These are phyloP conservation scores for Endocalyx cinctus DNA, from an alignment of 2,329 filamentous ascomycete species.

Conservation along the genomic window DNA sequence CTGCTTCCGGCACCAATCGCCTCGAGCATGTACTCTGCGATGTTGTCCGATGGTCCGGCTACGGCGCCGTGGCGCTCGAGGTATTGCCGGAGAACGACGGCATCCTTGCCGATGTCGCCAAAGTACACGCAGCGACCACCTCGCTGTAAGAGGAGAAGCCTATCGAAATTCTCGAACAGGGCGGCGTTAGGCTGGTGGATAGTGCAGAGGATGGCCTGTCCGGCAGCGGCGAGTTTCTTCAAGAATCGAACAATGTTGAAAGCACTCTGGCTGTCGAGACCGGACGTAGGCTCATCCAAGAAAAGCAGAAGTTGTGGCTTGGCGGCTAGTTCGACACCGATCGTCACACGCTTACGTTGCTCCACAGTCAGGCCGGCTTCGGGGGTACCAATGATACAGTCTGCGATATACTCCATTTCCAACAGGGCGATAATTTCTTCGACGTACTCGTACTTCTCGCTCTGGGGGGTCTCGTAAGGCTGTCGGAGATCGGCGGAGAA, in stretches of 20 bases:
- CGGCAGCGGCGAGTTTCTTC: slow-evolving; percentile 71
- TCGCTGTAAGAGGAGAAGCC: slow-evolving; percentile 70
- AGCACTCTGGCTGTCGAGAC: slow-evolving; percentile 66
- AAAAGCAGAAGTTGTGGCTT: slow-evolving; percentile 74
- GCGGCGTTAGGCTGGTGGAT: slow-evolving; percentile 87
- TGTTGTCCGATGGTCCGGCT: slow-evolving; percentile 50
- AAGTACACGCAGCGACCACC: slow-evolving; percentile 84
- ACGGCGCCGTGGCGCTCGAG: slow-evolving; percentile 57
- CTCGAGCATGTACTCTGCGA: slow-evolving; percentile 80
- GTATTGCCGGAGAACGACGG: slow-evolving; percentile 62
- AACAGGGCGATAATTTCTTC: slow-evolving; percentile 57
- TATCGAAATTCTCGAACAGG: slow-evolving; percentile 84
- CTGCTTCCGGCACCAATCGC: slow-evolving; percentile 72
- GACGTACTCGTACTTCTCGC: slow-evolving; percentile 56
- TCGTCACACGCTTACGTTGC: slow-evolving; percentile 74
- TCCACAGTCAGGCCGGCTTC: slow-evolving; percentile 68
- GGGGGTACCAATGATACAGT: slow-evolving; percentile 53
- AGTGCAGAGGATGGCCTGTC: slow-evolving; percentile 84
- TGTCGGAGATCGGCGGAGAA: slow-evolving; percentile 61
- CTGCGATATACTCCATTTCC: slow-evolving; percentile 55
- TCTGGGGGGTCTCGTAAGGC: slow-evolving; percentile 45
- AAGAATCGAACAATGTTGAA: slow-evolving; percentile 76
- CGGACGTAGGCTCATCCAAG: slow-evolving; percentile 74
- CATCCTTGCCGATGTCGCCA: slow-evolving; percentile 75
- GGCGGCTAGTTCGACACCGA: slow-evolving; percentile 83